A percentile compares a stretch with the other conserved stretches of the same genome.
phyloP scores from a whole-genome alignment of 306 rosid species.

The barrel medic (Medicago truncatula) region MtrunA17r5.0-ANR NC_053049.1:46403501-46404000 shows the following conservation, averaged over 20 bases:
- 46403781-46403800: neutral
- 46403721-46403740: too few relatives aligned
- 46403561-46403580: too few relatives aligned
- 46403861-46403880: neutral
- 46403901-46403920: neutral
- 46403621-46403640: too few relatives aligned
- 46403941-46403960: neutral
- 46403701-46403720: too few relatives aligned
- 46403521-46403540: too few relatives aligned
- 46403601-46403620: neutral
- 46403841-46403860: neutral
- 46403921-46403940: neutral
- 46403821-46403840: neutral
- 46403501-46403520: too few relatives aligned
- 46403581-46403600: neutral
- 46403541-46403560: too few relatives aligned
- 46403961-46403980: slow-evolving; percentile 52
- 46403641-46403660: too few relatives aligned
- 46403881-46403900: neutral
- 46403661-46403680: too few relatives aligned
- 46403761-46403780: too few relatives aligned
- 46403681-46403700: too few relatives aligned
- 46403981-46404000: slow-evolving; percentile 59
- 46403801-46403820: neutral
- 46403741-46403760: too few relatives aligned